phyloP scores from a whole-genome alignment of 805 yeast species.

The Spathaspora girioi region DNA sequence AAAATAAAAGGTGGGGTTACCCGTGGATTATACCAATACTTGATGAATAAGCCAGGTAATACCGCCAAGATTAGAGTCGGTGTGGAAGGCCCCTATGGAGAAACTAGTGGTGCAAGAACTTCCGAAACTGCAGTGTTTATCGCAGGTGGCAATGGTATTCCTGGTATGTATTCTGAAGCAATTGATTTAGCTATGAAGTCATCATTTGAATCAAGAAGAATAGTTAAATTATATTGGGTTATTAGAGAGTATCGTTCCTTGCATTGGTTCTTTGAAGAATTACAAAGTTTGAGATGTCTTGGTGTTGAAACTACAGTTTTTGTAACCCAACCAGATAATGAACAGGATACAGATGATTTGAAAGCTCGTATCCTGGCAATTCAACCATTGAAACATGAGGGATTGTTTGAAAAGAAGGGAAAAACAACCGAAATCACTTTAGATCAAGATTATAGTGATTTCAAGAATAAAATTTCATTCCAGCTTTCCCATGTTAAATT shows the following conservation, averaged over 20 bases:
- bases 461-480: conserved; percentile 11
- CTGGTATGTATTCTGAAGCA: conserved; percentile 35
- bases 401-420: neutral
- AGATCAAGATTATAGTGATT: neutral
- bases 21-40: conserved; percentile 13
- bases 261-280: conserved; percentile 38
- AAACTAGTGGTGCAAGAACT: conserved; percentile 22
- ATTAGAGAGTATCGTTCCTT: conserved; percentile 36
- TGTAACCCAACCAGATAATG: conserved; percentile 31
- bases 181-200: conserved; percentile 8
- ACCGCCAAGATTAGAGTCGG: conserved; percentile 23
- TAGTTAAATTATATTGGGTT: conserved; percentile 33
- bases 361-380: neutral
- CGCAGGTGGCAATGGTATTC: conserved; percentile 42
- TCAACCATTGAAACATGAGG: neutral
- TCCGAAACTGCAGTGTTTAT: conserved; percentile 26
- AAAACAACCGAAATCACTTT: neutral
- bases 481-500: conserved; percentile 5
- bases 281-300: conserved; percentile 23
- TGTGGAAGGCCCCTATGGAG: conserved; percentile 37
- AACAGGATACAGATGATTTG: neutral
- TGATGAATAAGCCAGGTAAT: conserved; percentile 19
- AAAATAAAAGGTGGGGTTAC: conserved; percentile 34
- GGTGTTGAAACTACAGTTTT: conserved; percentile 36
- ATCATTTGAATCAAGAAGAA: neutral